Base-by-base conservation (phyloP, 2,329 filamentous ascomycete species). In the Cytospora leucostoma region DNA sequence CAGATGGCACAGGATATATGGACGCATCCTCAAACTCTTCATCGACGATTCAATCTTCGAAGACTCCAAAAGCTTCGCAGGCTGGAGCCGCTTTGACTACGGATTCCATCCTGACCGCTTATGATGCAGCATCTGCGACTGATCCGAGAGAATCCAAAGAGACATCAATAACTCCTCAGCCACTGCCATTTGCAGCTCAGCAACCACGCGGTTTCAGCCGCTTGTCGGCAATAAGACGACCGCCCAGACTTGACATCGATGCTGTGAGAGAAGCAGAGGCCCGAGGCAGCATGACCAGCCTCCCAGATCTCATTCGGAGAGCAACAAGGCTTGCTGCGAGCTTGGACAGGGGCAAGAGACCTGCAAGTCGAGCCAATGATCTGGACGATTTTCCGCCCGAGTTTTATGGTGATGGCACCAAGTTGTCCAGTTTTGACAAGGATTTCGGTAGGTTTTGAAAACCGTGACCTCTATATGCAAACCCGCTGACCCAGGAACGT, bases 261-360 rank as follows among this genome's bases (percentile, higher is more conserved):
- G 91, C 91, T 4, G 90, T 96, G 4, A 85, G 87, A 67, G 87
- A 89, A 58, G 91, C 91, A 17, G 92, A 97, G 74, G 86, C 89
- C 1, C 86, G 95, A 71, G 93, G 92, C 4, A 97, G 93, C 73
- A 81, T 97, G 67, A 98, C 95, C 1, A 97, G 93, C 75, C 79
- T 99, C 64, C 90, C 93, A 0, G 95, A 98, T 73, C 79, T 99
- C 65, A 98, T 99, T 68, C 84, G 87, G 71, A 86, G 95, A 69
- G 95, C 95, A 12, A 98, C 94, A 0, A 87, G 87, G 68, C 79
- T 98, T 44, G 94, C 93, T 17, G 86, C 91, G 0, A 93, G 96
- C 76, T 88, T 99, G 64, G 94, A 98, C 70, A 88, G 88, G 68
- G 94, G 94, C 13, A 88, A 80, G 67, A 79, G 86, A 68, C 86